Percentiles rank a stretch among this genome's conserved stretches.
Conservation (phyloP, 129 eudicot species). For the Tagetes patula region DNA sequence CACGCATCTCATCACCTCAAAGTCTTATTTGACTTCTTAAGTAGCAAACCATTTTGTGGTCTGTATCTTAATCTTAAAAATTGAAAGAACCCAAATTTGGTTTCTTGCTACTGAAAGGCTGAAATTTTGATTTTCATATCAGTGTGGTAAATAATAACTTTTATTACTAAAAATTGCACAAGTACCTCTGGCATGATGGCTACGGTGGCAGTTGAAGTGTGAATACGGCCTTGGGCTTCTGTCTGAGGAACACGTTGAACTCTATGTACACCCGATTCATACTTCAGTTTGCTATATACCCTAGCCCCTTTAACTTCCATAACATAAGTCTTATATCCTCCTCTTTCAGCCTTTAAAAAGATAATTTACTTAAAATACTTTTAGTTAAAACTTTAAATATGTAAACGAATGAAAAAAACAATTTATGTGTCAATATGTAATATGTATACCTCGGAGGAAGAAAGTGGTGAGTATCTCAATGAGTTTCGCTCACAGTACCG, state of each 20-base stretch:
- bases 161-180: not conserved
- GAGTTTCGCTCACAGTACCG: conserved; percentile 81
- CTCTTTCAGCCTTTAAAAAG: conserved; percentile 76
- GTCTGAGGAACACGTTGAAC: conserved; percentile 99
- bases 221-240: conserved; percentile 98
- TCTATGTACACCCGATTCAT: conserved; percentile 97
- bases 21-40: conserved; percentile 11
- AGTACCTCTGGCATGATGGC: conserved; percentile 99
- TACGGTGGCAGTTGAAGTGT: conserved; percentile 98
- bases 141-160: not conserved
- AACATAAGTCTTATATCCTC: conserved; percentile 89
- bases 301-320: conserved; percentile 96
- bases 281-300: conserved; percentile 95
- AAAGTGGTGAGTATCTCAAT: conserved; percentile 62
- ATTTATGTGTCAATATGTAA: not conserved
- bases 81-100: conserved; percentile 11
- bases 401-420: not conserved
- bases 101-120: not conserved
- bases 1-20: not conserved
- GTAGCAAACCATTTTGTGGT: conserved; percentile 1
- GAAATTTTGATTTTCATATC: not conserved
- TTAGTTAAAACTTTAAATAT: conserved; percentile 4
- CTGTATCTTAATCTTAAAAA: conserved; percentile 8
- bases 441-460: conserved; percentile 80
- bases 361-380: conserved; percentile 27